Evolutionary conservation across 78 protist genomes (phyloP).

Genomic region (Corallochytrium limacisporum): DNA sequence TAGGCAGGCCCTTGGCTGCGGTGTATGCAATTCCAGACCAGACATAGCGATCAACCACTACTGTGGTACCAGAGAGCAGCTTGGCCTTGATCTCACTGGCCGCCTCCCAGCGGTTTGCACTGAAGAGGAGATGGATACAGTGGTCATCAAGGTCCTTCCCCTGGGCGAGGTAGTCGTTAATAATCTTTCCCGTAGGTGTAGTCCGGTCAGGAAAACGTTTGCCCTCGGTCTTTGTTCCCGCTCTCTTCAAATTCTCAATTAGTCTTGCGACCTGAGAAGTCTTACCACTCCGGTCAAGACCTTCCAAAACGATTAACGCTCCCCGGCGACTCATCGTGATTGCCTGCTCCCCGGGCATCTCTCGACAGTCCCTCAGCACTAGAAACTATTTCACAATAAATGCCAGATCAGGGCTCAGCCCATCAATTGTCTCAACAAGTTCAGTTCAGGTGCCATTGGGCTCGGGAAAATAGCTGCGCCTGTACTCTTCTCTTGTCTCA

Average conservation of each 20-base stretch:
- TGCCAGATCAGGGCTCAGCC: no score
- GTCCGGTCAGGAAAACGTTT: slow-evolving; percentile 48
- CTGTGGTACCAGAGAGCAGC: slow-evolving; percentile 38
- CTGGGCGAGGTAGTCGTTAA: slow-evolving; percentile 53
- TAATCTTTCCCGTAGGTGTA: slow-evolving; percentile 52
- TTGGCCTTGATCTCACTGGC: not conserved
- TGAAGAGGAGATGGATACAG: slow-evolving; percentile 66
- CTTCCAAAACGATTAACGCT: slow-evolving; percentile 21
- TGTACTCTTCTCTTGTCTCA: no score
- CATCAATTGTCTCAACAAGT: no score
- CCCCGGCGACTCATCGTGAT: no score
- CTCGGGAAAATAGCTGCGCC: no score
- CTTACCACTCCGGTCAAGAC: slow-evolving; percentile 24
- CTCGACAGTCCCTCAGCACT: no score
- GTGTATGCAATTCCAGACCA: slow-evolving; percentile 77
- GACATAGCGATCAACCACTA: slow-evolving; percentile 71
- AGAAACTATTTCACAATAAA: no score
- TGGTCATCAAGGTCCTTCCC: slow-evolving; percentile 48
- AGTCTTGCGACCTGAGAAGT: not conserved
- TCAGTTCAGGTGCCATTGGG: no score
- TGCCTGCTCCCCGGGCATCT: no score
- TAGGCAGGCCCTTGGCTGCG: slow-evolving; percentile 49
- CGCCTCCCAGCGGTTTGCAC: slow-evolving; percentile 74
- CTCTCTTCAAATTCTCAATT: not conserved
- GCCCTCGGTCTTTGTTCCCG: not conserved